Percentiles rank a stretch among this genome's conserved stretches.
phyloP scores from a whole-genome alignment of 2,329 filamentous ascomycete genomes.

The Penicillium decumbens region DNA sequence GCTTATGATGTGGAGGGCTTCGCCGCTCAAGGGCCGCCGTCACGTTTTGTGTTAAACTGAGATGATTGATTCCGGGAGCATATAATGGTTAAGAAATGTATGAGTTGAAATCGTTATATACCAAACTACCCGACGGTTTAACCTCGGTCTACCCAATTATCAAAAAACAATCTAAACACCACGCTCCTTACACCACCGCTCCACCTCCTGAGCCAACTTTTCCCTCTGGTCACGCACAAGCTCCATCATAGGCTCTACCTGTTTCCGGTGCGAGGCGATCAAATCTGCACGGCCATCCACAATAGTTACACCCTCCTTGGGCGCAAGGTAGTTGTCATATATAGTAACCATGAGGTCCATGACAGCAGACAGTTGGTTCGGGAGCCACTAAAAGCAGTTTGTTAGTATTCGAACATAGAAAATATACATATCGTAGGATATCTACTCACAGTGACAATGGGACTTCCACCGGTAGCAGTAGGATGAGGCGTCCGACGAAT shows the following conservation, averaged over 20 bases:
- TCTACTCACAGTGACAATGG: slow-evolving; percentile 44
- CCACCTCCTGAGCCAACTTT: slow-evolving; percentile 40
- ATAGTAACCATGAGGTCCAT: slow-evolving; percentile 48
- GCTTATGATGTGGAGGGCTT: not conserved
- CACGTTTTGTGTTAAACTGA: slow-evolving; percentile 14
- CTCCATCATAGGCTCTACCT: slow-evolving; percentile 38
- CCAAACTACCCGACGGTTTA: not conserved
- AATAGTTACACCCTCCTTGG: slow-evolving; percentile 24
- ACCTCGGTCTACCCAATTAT: not conserved
- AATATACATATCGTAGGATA: not conserved
- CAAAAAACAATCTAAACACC: slow-evolving; percentile 29
- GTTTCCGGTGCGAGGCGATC: slow-evolving; percentile 32
- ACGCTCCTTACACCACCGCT: slow-evolving; percentile 45
- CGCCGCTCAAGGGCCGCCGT: slow-evolving; percentile 2
- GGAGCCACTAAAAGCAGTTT: slow-evolving; percentile 38
- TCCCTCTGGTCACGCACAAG: slow-evolving; percentile 33
- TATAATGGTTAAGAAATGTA: not conserved
- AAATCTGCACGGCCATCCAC: slow-evolving; percentile 15
- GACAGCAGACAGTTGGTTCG: slow-evolving; percentile 47
- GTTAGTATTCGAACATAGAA: not conserved
- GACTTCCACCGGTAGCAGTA: slow-evolving; percentile 47
- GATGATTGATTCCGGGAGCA: not conserved
- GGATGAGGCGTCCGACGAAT: slow-evolving; percentile 45
- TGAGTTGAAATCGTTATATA: not conserved
- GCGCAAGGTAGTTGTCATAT: slow-evolving; percentile 38